Percentiles rank a stretch among this genome's conserved stretches.
phyloP scores from a whole-genome alignment of 2,329 filamentous ascomycete genomes.

The Hortaea werneckii region DNA sequence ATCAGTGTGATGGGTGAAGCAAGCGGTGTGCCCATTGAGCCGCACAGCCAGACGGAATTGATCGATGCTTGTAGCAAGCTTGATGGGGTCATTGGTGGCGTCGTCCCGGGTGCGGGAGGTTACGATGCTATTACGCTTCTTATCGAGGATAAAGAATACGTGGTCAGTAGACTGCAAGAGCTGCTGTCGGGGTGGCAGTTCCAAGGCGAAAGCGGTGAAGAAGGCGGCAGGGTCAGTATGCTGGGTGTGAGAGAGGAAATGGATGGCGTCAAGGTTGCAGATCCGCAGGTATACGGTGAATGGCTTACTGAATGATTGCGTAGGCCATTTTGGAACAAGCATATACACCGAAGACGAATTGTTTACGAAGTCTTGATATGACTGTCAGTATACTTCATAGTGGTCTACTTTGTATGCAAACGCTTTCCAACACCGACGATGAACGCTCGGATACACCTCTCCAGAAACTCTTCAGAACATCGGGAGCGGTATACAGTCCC shows the following conservation, averaged over 20 bases:
- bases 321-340: too few relatives aligned
- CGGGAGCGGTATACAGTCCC: too few relatives aligned
- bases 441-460: too few relatives aligned
- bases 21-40: slow-evolving; percentile 81
- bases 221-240: slow-evolving; percentile 51
- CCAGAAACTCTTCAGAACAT: too few relatives aligned
- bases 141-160: slow-evolving; percentile 60
- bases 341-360: too few relatives aligned
- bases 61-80: slow-evolving; percentile 64
- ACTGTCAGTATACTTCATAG: too few relatives aligned
- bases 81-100: slow-evolving; percentile 76
- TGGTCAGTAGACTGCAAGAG: slow-evolving; percentile 48
- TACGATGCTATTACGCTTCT: slow-evolving; percentile 82
- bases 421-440: too few relatives aligned
- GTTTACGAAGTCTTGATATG: too few relatives aligned
- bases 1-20: slow-evolving; percentile 67
- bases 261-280: slow-evolving; percentile 47
- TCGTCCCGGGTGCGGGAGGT: slow-evolving; percentile 88
- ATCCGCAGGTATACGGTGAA: slow-evolving; percentile 28
- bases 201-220: slow-evolving; percentile 31
- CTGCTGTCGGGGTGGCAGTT: slow-evolving; percentile 55
- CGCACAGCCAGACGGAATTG: slow-evolving; percentile 70
- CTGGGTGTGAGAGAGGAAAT: slow-evolving; percentile 62
- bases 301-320: slow-evolving; percentile 14
- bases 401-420: too few relatives aligned